Evolutionary conservation across 2,329 filamentous ascomycete species (phyloP).

Genomic region (Penicillium verrucosum): DNA sequence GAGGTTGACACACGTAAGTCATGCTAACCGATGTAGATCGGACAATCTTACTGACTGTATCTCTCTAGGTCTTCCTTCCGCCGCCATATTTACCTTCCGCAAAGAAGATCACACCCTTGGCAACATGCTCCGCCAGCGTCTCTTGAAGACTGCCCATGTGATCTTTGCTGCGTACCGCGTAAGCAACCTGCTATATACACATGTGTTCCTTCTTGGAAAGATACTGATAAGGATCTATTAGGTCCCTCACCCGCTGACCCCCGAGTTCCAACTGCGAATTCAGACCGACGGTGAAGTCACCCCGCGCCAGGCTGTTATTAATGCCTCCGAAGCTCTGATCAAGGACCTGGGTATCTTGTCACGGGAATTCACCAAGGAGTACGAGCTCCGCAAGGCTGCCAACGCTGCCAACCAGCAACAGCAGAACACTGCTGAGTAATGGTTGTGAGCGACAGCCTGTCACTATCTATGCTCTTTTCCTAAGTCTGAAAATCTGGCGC

Average conservation of each 20-base stretch:
- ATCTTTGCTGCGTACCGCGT: slow-evolving; percentile 90
- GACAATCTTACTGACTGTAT: slow-evolving; percentile 1
- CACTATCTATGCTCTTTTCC: not conserved
- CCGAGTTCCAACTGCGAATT: slow-evolving; percentile 69
- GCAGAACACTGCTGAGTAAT: slow-evolving; percentile 29
- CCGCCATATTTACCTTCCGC: slow-evolving; percentile 90
- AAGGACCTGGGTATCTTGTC: slow-evolving; percentile 74
- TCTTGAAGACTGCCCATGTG: slow-evolving; percentile 80
- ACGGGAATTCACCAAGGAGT: slow-evolving; percentile 89
- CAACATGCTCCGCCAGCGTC: slow-evolving; percentile 81
- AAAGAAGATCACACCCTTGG: slow-evolving; percentile 97
- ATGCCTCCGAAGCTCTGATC: slow-evolving; percentile 78
- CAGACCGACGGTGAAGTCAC: slow-evolving; percentile 87
- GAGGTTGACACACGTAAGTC: slow-evolving; percentile 83
- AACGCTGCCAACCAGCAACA: slow-evolving; percentile 56
- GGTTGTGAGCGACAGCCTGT: not conserved
- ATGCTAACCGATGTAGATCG: not conserved
- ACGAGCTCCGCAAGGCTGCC: slow-evolving; percentile 82
- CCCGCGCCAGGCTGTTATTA: slow-evolving; percentile 82
- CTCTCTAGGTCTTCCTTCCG: slow-evolving; percentile 78
- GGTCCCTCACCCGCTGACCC: slow-evolving; percentile 46
- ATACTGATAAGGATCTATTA: slow-evolving; percentile 16
- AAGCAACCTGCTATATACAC: slow-evolving; percentile 26
- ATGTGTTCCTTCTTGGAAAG: not conserved
- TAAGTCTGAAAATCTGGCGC: slow-evolving; percentile 15